phyloP scores from a whole-genome alignment of 2,329 filamentous ascomycete genomes.

The Diaporthe sp. region DNA sequence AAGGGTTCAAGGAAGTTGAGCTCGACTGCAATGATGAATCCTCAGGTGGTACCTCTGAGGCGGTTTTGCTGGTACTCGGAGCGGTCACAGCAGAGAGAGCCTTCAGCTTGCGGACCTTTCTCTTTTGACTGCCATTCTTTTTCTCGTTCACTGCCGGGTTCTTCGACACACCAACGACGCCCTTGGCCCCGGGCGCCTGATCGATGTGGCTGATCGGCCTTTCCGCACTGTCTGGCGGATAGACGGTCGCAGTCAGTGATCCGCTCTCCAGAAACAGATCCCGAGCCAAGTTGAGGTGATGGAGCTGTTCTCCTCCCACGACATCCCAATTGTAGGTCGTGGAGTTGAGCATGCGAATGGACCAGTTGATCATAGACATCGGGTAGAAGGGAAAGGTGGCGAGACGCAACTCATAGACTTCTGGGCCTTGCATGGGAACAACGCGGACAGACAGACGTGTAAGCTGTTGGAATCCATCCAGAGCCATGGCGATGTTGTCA shows the following conservation, averaged over 20 bases:
- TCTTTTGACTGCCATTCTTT: slow-evolving; percentile 39
- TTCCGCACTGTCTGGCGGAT: neutral
- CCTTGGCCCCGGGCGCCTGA: neutral
- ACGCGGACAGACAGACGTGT: slow-evolving; percentile 22
- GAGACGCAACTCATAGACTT: slow-evolving; percentile 38
- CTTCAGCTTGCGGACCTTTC: slow-evolving; percentile 31
- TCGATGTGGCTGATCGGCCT: neutral
- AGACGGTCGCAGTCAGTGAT: slow-evolving; percentile 18
- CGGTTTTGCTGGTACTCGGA: neutral
- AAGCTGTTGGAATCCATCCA: slow-evolving; percentile 35
- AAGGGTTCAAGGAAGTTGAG: neutral
- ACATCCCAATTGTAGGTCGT: slow-evolving; percentile 24
- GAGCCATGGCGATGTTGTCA: slow-evolving; percentile 24
- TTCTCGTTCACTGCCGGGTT: neutral
- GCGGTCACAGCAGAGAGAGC: neutral
- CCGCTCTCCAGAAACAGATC: slow-evolving; percentile 3
- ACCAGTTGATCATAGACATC: slow-evolving; percentile 38
- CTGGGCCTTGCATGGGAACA: slow-evolving; percentile 34
- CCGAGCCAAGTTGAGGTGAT: slow-evolving; percentile 35
- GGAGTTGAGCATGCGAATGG: slow-evolving; percentile 35
- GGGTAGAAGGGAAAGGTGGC: slow-evolving; percentile 41
- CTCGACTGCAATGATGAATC: neutral
- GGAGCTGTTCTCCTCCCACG: neutral
- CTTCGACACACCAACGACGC: neutral
- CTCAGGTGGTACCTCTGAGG: slow-evolving; percentile 19